Evolutionary conservation across 2,329 filamentous ascomycete species (phyloP).

Genomic region (Exophiala alcalophila): DNA sequence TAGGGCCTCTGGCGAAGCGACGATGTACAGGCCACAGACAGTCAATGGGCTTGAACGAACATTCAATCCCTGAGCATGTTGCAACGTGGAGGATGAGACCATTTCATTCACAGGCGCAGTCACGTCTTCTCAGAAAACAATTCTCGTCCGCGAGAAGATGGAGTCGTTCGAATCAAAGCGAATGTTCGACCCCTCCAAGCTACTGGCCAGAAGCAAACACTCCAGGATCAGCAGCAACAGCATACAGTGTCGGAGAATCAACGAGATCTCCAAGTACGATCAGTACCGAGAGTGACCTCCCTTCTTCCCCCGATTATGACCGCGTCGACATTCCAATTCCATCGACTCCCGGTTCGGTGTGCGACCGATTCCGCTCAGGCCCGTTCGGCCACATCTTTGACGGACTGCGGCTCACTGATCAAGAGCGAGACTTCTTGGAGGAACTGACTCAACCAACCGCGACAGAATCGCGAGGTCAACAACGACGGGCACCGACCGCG

Average conservation of each 20-base stretch:
- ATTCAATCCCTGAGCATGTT: neutral
- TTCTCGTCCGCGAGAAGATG: neutral
- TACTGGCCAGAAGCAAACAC: neutral
- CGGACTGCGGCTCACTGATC: neutral
- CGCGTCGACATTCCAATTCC: neutral
- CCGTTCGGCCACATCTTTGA: neutral
- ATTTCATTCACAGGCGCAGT: neutral
- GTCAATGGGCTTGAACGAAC: neutral
- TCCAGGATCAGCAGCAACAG: neutral
- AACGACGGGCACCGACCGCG: neutral
- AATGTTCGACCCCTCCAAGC: neutral
- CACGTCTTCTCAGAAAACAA: neutral
- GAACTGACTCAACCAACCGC: neutral
- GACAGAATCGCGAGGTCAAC: neutral
- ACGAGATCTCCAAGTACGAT: neutral
- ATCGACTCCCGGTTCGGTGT: neutral
- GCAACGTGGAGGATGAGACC: neutral
- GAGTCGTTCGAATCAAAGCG: too few species aligned
- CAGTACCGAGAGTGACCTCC: neutral
- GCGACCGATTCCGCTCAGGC: neutral
- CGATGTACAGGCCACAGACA: neutral
- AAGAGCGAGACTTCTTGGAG: conserved; percentile 1
- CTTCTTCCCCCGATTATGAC: neutral
- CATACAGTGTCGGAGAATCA: neutral
- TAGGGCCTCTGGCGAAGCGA: neutral